These are phyloP conservation scores for Wickerhamiella sergipiensis DNA, from an alignment of 805 yeast species.

Conservation along the genomic window DNA sequence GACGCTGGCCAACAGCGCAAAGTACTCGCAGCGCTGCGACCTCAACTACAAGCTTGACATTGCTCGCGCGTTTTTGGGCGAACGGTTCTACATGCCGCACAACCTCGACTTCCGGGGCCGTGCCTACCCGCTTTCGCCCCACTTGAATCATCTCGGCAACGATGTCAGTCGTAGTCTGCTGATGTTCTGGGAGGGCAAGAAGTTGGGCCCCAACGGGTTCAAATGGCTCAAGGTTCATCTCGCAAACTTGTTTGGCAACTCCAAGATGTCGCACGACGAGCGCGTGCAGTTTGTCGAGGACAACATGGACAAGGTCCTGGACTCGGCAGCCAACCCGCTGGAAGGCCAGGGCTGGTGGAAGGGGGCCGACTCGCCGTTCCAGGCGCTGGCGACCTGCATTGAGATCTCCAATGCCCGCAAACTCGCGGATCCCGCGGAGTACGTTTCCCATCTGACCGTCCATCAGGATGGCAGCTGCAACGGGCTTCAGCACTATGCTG, in stretches of 20 bases:
- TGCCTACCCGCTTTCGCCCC: slow-evolving; percentile 52
- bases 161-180: slow-evolving; percentile 47
- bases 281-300: slow-evolving; percentile 37
- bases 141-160: slow-evolving; percentile 47
- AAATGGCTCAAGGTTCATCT: slow-evolving; percentile 49
- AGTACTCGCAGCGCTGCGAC: slow-evolving; percentile 85
- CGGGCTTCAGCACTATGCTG: slow-evolving; percentile 58
- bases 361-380: slow-evolving; percentile 50
- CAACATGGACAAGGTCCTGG: slow-evolving; percentile 31
- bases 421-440: slow-evolving; percentile 36
- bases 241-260: slow-evolving; percentile 46
- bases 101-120: slow-evolving; percentile 52
- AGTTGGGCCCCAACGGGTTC: slow-evolving; percentile 39
- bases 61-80: slow-evolving; percentile 78
- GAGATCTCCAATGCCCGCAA: slow-evolving; percentile 38
- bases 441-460: slow-evolving; percentile 39
- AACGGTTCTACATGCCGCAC: slow-evolving; percentile 46
- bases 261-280: slow-evolving; percentile 39
- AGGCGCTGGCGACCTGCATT: slow-evolving; percentile 41
- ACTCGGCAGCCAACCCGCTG: slow-evolving; percentile 36
- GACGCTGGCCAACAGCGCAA: slow-evolving; percentile 47
- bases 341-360: slow-evolving; percentile 40
- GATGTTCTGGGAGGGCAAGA: slow-evolving; percentile 45
- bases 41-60: slow-evolving; percentile 86
- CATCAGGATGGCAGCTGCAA: slow-evolving; percentile 61